phyloP scores from a whole-genome alignment of 2,329 filamentous ascomycete species.

The Sporothrix luriei region DNA sequence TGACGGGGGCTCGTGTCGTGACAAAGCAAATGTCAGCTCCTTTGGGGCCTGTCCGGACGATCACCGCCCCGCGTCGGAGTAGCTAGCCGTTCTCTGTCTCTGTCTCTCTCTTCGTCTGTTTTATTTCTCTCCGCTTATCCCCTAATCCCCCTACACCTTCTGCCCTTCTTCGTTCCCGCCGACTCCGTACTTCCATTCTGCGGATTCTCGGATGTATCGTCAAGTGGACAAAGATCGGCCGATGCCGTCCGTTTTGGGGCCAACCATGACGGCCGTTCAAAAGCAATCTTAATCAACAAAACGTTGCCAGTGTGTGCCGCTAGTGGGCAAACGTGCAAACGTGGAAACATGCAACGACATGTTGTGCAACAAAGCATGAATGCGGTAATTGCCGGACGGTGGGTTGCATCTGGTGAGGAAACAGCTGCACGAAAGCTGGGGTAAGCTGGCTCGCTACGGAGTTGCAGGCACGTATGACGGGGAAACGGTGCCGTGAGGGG shows the following conservation, averaged over 20 bases:
- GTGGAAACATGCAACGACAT: slow-evolving; percentile 6
- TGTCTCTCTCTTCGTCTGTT: too few species aligned
- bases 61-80: slow-evolving; percentile 12
- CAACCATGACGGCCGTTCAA: too few species aligned
- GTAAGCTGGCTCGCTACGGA: background rate
- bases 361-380: background rate
- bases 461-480: background rate
- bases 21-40: background rate
- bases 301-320: background rate
- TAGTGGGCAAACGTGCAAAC: background rate
- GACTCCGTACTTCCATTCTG: background rate
- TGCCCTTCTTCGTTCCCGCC: too few species aligned
- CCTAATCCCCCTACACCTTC: too few species aligned
- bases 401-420: background rate
- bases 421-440: background rate
- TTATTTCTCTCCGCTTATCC: background rate
- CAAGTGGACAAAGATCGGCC: background rate
- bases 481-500: slow-evolving; percentile 11
- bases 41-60: slow-evolving; percentile 5
- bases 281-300: background rate
- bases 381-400: slow-evolving; percentile 18
- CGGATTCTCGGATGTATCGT: background rate
- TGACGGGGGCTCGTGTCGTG: background rate
- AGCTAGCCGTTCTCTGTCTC: background rate
- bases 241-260: background rate